Percentiles rank a stretch among this genome's conserved stretches.
phyloP scores from a whole-genome alignment of 352 stramenopile species.

The Thalassiosira ordinaria region DNA sequence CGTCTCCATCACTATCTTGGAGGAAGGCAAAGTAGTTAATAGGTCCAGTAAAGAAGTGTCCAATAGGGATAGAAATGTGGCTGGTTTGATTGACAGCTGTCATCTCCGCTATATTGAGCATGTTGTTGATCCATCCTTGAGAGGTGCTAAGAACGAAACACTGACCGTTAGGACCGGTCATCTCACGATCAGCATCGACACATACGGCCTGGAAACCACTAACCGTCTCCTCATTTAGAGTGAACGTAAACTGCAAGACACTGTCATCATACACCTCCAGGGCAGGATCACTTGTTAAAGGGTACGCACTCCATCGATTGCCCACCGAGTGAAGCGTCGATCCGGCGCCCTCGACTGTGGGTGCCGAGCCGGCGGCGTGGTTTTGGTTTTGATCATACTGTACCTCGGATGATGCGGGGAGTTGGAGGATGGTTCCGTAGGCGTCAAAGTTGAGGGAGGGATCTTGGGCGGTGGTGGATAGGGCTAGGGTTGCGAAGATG shows the following conservation, averaged over 20 bases:
- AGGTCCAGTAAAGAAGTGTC: constrained; percentile 22
- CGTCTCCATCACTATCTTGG: constrained; percentile 21
- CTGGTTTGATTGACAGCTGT: background rate
- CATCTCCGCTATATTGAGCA: background rate
- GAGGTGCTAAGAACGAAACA: constrained; percentile 29
- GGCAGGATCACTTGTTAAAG: background rate
- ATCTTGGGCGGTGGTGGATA: too few relatives aligned
- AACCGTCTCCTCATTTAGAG: constrained; percentile 1
- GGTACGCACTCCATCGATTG: background rate
- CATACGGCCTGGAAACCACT: constrained; percentile 24
- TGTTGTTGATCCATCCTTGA: constrained; percentile 20
- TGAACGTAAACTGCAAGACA: constrained; percentile 28
- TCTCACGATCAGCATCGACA: constrained; percentile 15
- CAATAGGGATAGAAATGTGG: constrained; percentile 11
- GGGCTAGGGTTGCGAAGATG: too few relatives aligned
- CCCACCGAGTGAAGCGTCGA: background rate
- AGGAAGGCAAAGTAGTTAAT: constrained; percentile 24
- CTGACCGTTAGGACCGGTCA: constrained; percentile 1
- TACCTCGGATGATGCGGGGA: background rate
- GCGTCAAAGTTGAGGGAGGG: background rate
- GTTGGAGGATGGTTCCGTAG: background rate
- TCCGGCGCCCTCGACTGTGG: background rate
- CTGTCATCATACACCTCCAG: background rate
- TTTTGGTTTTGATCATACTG: constrained; percentile 5
- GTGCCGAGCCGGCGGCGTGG: background rate